Evolutionary conservation across 345 rosid species (phyloP).

Genomic region (Clausena lansium): DNA sequence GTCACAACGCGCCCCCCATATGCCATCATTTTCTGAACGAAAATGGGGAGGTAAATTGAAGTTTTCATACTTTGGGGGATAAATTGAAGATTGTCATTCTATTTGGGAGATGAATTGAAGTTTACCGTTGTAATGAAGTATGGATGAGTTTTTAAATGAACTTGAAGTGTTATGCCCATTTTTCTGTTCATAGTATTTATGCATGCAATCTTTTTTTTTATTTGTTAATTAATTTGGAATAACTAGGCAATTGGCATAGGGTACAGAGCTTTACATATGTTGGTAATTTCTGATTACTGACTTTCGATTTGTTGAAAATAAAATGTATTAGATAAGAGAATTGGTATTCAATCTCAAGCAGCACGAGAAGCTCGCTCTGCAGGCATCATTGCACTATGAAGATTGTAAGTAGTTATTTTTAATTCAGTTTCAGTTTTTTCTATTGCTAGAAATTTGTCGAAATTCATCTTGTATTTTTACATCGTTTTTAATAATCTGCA

Average conservation of each 20-base stretch:
- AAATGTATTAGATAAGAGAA: slow-evolving; percentile 55
- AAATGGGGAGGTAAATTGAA: no score
- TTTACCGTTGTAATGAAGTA: neutral
- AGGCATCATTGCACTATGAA: slow-evolving; percentile 51
- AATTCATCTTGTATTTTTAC: neutral
- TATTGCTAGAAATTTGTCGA: slow-evolving; percentile 1
- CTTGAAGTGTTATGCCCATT: neutral
- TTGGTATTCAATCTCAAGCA: slow-evolving; percentile 66
- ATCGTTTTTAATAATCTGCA: neutral
- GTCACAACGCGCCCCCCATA: no score
- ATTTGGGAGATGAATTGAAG: no score
- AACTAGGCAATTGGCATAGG: neutral
- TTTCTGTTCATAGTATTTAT: neutral
- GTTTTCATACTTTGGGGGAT: no score
- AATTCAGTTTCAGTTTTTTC: neutral
- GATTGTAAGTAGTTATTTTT: slow-evolving; percentile 43
- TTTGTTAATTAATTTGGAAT: neutral
- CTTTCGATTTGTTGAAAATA: slow-evolving; percentile 19
- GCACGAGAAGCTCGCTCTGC: slow-evolving; percentile 61
- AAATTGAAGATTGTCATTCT: no score
- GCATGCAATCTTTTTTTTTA: neutral
- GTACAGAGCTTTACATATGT: neutral
- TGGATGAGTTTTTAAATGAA: neutral
- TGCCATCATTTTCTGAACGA: no score
- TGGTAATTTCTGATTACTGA: neutral